phyloP scores from a whole-genome alignment of 2,329 filamentous ascomycete genomes.

The Fusarium transvaalense region DNA sequence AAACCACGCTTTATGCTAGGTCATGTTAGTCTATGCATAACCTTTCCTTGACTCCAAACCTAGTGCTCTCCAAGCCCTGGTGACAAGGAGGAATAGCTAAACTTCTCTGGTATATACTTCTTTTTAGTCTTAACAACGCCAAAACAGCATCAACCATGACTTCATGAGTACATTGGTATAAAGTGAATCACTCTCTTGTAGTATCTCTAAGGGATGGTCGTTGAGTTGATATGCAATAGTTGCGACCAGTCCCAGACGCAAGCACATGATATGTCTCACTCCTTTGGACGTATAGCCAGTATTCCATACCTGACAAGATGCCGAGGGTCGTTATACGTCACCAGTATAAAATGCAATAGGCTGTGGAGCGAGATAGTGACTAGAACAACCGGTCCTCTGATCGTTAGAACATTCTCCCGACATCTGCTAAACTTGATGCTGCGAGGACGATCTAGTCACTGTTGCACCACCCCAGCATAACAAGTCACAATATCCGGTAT shows the following conservation, averaged over 20 bases:
- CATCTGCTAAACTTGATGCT: too few species aligned
- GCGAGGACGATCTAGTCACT: not conserved
- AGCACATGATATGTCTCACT: not conserved
- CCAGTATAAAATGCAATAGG: not conserved
- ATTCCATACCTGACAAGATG: not conserved
- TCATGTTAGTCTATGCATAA: not conserved
- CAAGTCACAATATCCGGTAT: conserved; percentile 45
- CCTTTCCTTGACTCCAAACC: not conserved
- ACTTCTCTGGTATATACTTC: not conserved
- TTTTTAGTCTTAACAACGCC: not conserved
- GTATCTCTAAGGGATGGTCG: not conserved
- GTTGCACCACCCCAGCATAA: not conserved
- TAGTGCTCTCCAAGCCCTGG: not conserved
- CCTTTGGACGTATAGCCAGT: not conserved
- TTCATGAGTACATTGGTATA: too few species aligned
- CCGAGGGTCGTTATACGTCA: not conserved
- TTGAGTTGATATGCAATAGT: not conserved
- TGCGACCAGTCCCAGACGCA: not conserved
- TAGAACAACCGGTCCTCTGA: not conserved
- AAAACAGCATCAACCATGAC: not conserved
- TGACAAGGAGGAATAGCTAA: not conserved
- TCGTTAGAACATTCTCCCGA: not conserved
- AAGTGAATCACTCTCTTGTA: not conserved
- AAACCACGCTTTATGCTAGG: not conserved
- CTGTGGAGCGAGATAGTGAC: not conserved